Evolutionary conservation across 2,329 filamentous ascomycete species (phyloP), one percentile per base, ranked within the genome.

Genomic region (Calonectria multiphialidica): DNA sequence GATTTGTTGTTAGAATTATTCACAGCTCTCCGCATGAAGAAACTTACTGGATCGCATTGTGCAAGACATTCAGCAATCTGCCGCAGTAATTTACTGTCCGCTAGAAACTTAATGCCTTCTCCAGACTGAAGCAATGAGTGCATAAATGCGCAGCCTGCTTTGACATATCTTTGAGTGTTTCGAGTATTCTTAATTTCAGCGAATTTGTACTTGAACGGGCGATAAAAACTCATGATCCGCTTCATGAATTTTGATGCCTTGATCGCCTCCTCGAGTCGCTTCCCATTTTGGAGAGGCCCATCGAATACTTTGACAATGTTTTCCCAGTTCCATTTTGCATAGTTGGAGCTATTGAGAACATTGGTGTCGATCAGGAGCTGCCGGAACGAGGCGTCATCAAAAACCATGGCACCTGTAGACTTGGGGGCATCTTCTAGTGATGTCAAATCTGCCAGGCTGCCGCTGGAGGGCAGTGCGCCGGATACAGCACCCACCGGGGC

Each of bases 241-340:
- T 98, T 98, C 78, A 98, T 93, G 80, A 98, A 99, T 81, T 98
- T 98, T 2, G 96, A 98, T 1, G 94, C 95, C 81, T 95, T 96
- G 81, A 98, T 94, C 0, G 96, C 96, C 83, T 99, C 97, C 77
- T 98, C 96, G 5, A 99, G 88, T 13, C 97, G 90, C 83, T 98
- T 98, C 1, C 96, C 93, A 76, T 95, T 98, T 28, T 95, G 93
- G 25, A 99, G 85, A 1, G 97, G 97, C 0, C 97, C 97, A 81
- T 98, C 96, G 42, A 99, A 96, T 65, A 98, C 92, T 78, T 93
- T 94, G 71, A 96, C 90, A 49, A 99, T 95, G 44, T 98, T 87
- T 73, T 98, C 95, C 97, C 97, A 99, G 81, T 98, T 96, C 97
- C 97, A 99, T 82, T 99, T 99, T 45, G 92, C 88, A 80, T 94